Conservation (phyloP, 2,329 filamentous ascomycete genomes). For the Colletotrichum magnum region DNA sequence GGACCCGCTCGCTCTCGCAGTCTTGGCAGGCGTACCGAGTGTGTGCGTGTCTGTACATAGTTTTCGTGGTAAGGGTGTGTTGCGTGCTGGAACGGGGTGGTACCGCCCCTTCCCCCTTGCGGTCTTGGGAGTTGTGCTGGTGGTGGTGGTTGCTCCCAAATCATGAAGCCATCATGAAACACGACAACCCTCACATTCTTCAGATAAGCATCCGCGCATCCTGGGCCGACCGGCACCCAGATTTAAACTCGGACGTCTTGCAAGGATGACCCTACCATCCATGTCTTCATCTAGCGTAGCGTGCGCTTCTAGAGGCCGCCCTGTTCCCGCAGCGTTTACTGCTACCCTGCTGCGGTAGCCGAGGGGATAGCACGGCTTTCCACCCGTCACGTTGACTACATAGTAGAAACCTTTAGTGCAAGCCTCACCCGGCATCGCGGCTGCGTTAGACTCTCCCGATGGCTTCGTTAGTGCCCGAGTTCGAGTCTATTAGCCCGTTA, state of each 20-base stretch:
- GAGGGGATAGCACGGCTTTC: neutral
- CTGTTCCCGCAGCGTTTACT: conserved; percentile 16
- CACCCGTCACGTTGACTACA: neutral
- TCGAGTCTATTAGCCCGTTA: too few species aligned
- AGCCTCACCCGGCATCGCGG: too few species aligned
- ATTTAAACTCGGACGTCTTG: conserved; percentile 31
- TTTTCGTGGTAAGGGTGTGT: neutral
- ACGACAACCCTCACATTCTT: conserved; percentile 36
- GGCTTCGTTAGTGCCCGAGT: too few species aligned
- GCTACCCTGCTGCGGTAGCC: neutral
- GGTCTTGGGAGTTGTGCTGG: neutral
- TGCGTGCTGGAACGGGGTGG: neutral
- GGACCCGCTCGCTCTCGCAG: conserved; percentile 14
- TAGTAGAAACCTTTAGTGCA: too few species aligned
- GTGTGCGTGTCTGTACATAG: neutral
- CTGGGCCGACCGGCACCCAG: conserved; percentile 26
- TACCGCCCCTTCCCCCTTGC: neutral
- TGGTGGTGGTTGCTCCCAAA: conserved; percentile 20
- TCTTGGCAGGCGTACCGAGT: conserved; percentile 18
- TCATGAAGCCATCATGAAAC: conserved; percentile 43
- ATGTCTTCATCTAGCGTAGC: too few species aligned
- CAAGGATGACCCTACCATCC: conserved; percentile 15
- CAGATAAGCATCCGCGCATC: conserved; percentile 37
- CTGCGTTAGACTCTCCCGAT: too few species aligned
- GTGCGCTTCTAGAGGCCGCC: conserved; percentile 3